phyloP scores from a whole-genome alignment of 345 rosid genomes.

The Gossypium longicalyx region DNA sequence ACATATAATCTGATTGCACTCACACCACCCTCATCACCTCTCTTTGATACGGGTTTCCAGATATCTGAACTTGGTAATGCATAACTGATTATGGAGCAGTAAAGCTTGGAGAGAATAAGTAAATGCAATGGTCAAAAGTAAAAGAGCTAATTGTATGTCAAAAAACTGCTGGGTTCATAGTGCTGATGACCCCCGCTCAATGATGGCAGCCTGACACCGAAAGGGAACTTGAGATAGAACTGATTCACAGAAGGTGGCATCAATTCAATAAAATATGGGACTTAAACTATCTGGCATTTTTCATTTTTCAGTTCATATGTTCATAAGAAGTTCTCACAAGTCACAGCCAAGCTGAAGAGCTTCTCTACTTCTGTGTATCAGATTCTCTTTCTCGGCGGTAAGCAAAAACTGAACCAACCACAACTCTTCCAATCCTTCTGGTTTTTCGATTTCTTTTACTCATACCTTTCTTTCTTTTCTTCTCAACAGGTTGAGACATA shows the following conservation, averaged over 20 bases:
- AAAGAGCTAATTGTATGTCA: not conserved
- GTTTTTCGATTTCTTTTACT: slow-evolving; percentile 54
- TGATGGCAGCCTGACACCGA: not conserved
- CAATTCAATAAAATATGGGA: not conserved
- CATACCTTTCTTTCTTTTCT: slow-evolving; percentile 39
- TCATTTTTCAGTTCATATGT: not conserved
- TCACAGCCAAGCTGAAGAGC: not conserved
- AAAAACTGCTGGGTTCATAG: not conserved
- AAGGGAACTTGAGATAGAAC: not conserved
- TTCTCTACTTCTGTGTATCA: slow-evolving; percentile 30
- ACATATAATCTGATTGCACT: not conserved
- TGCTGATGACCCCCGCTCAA: not conserved
- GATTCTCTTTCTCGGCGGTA: slow-evolving; percentile 60
- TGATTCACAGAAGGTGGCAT: not conserved
- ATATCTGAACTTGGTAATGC: not conserved
- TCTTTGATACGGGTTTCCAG: not conserved
- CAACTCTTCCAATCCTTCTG: slow-evolving; percentile 57
- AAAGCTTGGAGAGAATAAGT: not conserved
- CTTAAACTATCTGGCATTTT: not conserved
- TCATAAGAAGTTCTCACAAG: not conserved
- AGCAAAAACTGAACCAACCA: slow-evolving; percentile 28
- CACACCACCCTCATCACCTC: not conserved
- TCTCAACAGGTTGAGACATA: slow-evolving; percentile 37
- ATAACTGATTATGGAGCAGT: not conserved
- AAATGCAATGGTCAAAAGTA: not conserved